Conservation (phyloP, 805 yeast species). For the Saccharomycopsis sp. region DNA sequence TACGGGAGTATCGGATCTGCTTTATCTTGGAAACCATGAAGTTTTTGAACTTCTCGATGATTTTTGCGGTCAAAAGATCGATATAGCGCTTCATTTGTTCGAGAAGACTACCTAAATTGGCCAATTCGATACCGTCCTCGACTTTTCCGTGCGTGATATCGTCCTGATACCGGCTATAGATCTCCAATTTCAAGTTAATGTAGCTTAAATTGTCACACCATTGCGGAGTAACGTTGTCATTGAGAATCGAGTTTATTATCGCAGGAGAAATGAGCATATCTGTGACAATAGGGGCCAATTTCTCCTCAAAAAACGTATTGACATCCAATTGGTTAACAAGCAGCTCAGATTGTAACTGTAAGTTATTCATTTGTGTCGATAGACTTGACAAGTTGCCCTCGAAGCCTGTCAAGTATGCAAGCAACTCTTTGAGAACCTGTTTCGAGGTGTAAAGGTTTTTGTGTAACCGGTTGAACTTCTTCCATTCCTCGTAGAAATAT, state of each 20-base stretch:
- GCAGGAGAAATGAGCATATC: constrained; percentile 74
- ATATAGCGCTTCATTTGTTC: constrained; percentile 30
- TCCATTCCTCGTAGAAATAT: background rate
- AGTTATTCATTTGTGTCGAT: constrained; percentile 54
- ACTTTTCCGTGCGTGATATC: constrained; percentile 17
- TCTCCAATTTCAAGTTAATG: constrained; percentile 49
- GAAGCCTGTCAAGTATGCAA: constrained; percentile 44
- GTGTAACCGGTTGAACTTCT: background rate
- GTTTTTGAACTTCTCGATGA: constrained; percentile 71
- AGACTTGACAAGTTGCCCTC: constrained; percentile 49
- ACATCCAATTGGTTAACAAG: constrained; percentile 41
- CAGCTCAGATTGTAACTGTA: constrained; percentile 47
- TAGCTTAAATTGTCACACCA: constrained; percentile 68
- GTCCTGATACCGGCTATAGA: constrained; percentile 38
- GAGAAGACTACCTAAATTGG: constrained; percentile 23
- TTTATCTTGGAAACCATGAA: constrained; percentile 61
- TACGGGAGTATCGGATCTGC: constrained; percentile 50
- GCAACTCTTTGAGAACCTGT: constrained; percentile 1
- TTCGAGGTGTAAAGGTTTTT: background rate
- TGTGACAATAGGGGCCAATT: constrained; percentile 67
- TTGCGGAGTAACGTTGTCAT: constrained; percentile 46
- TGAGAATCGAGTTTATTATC: constrained; percentile 49
- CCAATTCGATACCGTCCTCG: constrained; percentile 14
- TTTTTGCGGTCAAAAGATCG: constrained; percentile 49
- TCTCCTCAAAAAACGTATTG: constrained; percentile 42